A percentile compares a stretch with the other conserved stretches of the same genome.
phyloP scores from a whole-genome alignment of 208 protist genomes.

The Leishmania arabica region DNA sequence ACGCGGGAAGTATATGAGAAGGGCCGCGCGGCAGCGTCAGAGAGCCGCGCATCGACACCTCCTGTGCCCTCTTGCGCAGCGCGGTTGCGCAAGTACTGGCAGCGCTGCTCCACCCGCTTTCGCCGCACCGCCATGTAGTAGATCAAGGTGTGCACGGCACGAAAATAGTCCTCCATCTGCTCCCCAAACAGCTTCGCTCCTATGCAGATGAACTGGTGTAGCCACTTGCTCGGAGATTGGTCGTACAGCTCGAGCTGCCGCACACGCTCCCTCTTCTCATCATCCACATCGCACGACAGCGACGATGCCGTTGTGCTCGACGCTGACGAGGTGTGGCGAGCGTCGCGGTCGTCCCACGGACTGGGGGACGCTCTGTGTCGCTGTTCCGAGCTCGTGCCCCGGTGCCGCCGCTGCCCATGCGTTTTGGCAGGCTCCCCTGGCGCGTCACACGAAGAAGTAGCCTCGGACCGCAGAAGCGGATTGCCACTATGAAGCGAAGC shows the following conservation, averaged over 20 bases:
- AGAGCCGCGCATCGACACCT: background rate
- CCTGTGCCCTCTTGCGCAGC: background rate
- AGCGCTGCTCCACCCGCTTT: constrained; percentile 14
- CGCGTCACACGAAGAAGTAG: background rate
- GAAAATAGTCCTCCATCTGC: constrained; percentile 1
- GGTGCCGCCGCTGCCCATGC: background rate
- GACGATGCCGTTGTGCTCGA: background rate
- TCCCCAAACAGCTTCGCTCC: background rate
- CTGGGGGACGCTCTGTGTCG: background rate
- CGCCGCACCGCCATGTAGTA: constrained; percentile 9
- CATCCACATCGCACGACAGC: background rate
- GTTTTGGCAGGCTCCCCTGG: background rate
- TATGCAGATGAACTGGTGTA: background rate
- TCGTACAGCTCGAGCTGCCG: constrained; percentile 10
- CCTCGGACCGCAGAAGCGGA: background rate
- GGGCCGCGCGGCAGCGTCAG: background rate
- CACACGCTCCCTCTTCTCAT: constrained; percentile 5
- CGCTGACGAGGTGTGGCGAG: background rate
- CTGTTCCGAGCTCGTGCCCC: background rate
- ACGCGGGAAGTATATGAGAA: background rate
- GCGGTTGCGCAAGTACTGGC: constrained; percentile 4
- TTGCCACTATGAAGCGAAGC: background rate
- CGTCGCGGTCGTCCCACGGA: background rate
- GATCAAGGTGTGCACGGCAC: background rate
- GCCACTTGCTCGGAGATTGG: background rate